Evolutionary conservation across 148 eudicot species (phyloP).

Genomic region (Diospyros kaki): DNA sequence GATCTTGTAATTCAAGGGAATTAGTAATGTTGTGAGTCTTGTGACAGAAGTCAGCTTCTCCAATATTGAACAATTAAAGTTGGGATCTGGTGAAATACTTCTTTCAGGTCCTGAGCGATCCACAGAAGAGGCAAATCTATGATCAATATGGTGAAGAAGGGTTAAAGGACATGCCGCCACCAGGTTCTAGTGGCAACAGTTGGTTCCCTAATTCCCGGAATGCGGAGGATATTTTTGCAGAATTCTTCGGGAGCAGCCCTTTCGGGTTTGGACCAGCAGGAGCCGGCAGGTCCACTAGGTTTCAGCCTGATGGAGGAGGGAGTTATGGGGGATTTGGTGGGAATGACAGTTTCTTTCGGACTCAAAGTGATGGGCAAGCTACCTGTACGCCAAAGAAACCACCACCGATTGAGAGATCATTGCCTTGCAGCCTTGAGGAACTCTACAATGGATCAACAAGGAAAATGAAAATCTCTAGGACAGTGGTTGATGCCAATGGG

Average conservation of each 20-base stretch:
- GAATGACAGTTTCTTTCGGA: conserved; percentile 35
- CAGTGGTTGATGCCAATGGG: conserved; percentile 60
- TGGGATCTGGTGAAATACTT: not conserved
- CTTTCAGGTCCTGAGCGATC: conserved; percentile 69
- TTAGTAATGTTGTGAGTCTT: not conserved
- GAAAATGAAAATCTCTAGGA: conserved; percentile 89
- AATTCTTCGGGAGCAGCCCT: conserved; percentile 84
- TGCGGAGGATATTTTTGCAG: conserved; percentile 90
- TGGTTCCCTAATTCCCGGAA: conserved; percentile 55
- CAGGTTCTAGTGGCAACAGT: conserved; percentile 33
- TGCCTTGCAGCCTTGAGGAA: conserved; percentile 80
- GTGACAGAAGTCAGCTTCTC: not conserved
- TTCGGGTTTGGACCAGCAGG: conserved; percentile 59
- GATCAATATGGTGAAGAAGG: conserved; percentile 85
- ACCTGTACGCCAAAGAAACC: conserved; percentile 53
- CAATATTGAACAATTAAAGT: not conserved
- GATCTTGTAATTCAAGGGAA: not conserved
- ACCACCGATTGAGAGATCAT: conserved; percentile 63
- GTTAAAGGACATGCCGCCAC: conserved; percentile 54
- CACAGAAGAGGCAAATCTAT: conserved; percentile 49
- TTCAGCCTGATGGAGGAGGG: conserved; percentile 41
- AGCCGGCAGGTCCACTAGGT: conserved; percentile 45
- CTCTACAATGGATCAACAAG: conserved; percentile 72
- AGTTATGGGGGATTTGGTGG: conserved; percentile 28
- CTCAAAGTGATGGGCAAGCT: conserved; percentile 20